phyloP scores from a whole-genome alignment of 768 basidiomycete species.

The Hericium alpestre region DNA sequence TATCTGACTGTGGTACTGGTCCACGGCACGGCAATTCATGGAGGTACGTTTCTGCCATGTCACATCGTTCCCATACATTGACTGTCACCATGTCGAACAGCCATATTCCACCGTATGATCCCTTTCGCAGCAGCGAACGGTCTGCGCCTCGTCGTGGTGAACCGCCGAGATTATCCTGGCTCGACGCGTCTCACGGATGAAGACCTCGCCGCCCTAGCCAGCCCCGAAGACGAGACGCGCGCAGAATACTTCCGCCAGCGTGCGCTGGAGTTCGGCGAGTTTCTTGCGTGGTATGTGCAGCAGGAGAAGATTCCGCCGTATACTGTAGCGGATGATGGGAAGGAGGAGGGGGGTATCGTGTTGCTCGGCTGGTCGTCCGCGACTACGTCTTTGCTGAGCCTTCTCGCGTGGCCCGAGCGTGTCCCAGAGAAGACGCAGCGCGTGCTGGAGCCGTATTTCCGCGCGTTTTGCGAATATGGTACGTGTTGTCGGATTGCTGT shows the following conservation, averaged over 20 bases:
- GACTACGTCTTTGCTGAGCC: conserved; percentile 5
- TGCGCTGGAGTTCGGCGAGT: conserved; percentile 8
- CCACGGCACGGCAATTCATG: not conserved
- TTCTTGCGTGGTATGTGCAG: conserved; percentile 11
- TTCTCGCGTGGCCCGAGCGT: conserved; percentile 6
- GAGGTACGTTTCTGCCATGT: not conserved
- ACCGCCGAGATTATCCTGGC: conserved; percentile 16
- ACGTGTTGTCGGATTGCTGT: not conserved
- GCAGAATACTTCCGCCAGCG: conserved; percentile 4
- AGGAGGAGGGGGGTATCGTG: conserved; percentile 6
- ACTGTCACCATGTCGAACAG: not conserved
- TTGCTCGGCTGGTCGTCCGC: conserved; percentile 13
- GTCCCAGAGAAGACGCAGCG: conserved; percentile 6
- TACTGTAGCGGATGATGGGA: not conserved
- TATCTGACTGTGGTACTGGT: not conserved
- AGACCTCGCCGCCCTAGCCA: conserved; percentile 13
- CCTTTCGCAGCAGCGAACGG: conserved; percentile 11
- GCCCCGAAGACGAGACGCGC: conserved; percentile 5
- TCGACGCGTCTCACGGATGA: conserved; percentile 12
- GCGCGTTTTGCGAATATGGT: conserved; percentile 12
- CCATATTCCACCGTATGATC: conserved; percentile 13
- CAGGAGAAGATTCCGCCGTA: conserved; percentile 4
- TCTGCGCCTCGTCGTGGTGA: conserved; percentile 16
- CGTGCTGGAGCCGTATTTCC: conserved; percentile 5
- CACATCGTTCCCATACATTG: not conserved